phyloP scores from a whole-genome alignment of 208 protist genomes.

The Leishmania tropica region DNA sequence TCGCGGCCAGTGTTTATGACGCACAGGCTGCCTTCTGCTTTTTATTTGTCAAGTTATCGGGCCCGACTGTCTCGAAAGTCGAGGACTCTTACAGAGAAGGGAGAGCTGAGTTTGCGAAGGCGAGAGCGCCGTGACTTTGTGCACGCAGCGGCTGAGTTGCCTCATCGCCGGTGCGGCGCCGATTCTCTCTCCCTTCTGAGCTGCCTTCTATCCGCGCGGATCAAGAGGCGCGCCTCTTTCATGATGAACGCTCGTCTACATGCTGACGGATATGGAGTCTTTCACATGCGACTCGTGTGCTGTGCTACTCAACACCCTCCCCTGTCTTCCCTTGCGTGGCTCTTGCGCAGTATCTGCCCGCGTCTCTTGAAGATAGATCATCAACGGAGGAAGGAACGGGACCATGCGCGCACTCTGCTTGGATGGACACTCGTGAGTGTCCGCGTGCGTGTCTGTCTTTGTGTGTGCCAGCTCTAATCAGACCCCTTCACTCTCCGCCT shows the following conservation, averaged over 20 bases:
- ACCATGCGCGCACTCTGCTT: background rate
- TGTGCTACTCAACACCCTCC: background rate
- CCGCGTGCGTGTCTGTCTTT: background rate
- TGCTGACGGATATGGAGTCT: background rate
- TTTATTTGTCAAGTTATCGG: background rate
- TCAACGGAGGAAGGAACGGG: background rate
- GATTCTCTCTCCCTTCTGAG: background rate
- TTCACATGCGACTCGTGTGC: background rate
- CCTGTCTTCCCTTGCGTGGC: background rate
- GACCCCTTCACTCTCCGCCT: background rate
- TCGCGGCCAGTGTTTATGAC: background rate
- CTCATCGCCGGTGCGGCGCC: background rate
- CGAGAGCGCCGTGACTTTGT: background rate
- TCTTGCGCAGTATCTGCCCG: background rate
- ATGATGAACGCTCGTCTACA: background rate
- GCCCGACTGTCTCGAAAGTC: background rate
- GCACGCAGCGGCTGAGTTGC: background rate
- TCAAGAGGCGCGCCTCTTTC: background rate
- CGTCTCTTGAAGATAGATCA: background rate
- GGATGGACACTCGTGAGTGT: background rate
- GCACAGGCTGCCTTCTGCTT: background rate
- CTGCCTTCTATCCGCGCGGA: background rate
- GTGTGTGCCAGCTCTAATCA: background rate
- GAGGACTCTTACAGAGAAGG: background rate
- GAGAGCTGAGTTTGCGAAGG: background rate